Conservation (phyloP, 2,329 filamentous ascomycete genomes). For the Ascochyta lentis region DNA sequence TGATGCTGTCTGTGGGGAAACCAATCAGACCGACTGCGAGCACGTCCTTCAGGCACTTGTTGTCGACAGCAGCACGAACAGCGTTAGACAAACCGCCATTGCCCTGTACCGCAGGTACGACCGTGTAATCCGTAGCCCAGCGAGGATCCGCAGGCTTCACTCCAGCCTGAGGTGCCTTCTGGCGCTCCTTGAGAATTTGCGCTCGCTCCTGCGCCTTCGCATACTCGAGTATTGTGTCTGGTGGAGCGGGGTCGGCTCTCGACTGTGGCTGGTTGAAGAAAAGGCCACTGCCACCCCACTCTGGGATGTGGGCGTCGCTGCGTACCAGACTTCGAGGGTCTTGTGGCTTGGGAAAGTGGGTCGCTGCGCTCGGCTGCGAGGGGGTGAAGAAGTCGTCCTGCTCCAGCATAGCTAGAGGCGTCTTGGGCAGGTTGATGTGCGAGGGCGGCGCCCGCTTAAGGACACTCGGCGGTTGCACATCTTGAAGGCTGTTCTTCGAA, state of each 20-base stretch:
- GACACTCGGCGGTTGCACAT: constrained; percentile 46
- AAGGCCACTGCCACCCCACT: constrained; percentile 72
- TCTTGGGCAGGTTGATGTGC: constrained; percentile 46
- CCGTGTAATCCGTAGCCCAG: constrained; percentile 79
- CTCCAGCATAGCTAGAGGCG: constrained; percentile 49
- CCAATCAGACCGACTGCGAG: constrained; percentile 93
- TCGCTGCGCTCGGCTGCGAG: constrained; percentile 51
- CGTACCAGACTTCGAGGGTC: constrained; percentile 65
- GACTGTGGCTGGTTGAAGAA: constrained; percentile 79
- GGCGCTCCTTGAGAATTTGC: constrained; percentile 34
- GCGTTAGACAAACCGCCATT: constrained; percentile 93
- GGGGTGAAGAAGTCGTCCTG: constrained; percentile 57
- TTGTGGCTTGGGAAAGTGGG: constrained; percentile 61
- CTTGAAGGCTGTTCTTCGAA: constrained; percentile 47
- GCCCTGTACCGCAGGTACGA: constrained; percentile 86
- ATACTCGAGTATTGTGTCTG: constrained; percentile 76
- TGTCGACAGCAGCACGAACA: constrained; percentile 75
- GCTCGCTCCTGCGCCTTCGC: constrained; percentile 55
- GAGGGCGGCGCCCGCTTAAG: constrained; percentile 43
- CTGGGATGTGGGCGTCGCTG: constrained; percentile 75
- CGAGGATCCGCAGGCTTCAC: constrained; percentile 49
- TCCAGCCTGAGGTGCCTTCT: constrained; percentile 18
- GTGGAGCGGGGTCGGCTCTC: constrained; percentile 74
- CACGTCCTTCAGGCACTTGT: constrained; percentile 73
- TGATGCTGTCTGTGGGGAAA: constrained; percentile 88